phyloP scores from a whole-genome alignment of 164 flowering plant species.

The Santalum album region DNA sequence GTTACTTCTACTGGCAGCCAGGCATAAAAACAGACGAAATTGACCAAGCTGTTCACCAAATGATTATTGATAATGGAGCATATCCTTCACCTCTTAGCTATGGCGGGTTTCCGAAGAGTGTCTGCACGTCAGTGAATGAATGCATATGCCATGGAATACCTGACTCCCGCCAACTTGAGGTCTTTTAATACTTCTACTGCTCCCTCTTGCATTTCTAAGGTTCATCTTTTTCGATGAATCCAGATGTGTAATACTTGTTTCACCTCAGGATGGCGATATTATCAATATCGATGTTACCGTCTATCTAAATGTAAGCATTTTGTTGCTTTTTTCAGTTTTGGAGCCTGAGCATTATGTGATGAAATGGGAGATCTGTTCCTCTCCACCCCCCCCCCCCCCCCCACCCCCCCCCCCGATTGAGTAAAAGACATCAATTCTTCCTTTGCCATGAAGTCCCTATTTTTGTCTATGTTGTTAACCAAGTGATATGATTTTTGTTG shows the following conservation, averaged over 20 bases:
- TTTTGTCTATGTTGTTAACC: background rate
- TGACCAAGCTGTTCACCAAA: slow-evolving; percentile 91
- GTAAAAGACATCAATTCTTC: too few species aligned
- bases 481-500: too few species aligned
- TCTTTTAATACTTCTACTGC: slow-evolving; percentile 13
- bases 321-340: background rate
- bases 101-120: slow-evolving; percentile 98
- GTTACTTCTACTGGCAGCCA: slow-evolving; percentile 68
- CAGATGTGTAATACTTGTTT: slow-evolving; percentile 1
- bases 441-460: too few species aligned
- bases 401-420: too few species aligned
- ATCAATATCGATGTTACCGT: slow-evolving; percentile 95
- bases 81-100: slow-evolving; percentile 98
- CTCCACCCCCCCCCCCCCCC: too few species aligned
- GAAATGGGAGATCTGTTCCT: background rate
- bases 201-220: background rate
- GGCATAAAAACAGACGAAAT: slow-evolving; percentile 89
- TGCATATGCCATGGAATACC: slow-evolving; percentile 99
- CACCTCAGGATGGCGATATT: slow-evolving; percentile 92
- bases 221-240: background rate
- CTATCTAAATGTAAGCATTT: slow-evolving; percentile 70
- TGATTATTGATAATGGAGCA: slow-evolving; percentile 96
- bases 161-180: slow-evolving; percentile 93
- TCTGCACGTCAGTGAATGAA: slow-evolving; percentile 97
- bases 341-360: background rate